Percentiles rank a stretch among this genome's conserved stretches.
Evolutionary conservation across 2,329 filamentous ascomycete species (phyloP).

Genomic region (Exophiala lecanii-corni): DNA sequence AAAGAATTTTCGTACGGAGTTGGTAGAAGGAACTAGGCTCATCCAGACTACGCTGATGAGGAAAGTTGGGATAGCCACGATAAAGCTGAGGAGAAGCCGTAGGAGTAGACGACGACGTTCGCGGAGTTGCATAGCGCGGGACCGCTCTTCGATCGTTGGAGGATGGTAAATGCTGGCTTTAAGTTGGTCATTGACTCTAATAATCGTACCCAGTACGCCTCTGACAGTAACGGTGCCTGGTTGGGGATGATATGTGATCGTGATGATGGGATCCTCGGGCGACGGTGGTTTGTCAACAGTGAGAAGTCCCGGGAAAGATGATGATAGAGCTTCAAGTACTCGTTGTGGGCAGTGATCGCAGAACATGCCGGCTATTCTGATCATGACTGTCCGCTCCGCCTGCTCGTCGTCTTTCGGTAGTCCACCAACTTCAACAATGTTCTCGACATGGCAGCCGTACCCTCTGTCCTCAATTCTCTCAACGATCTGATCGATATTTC

Average conservation of each 20-base stretch:
- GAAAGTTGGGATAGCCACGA: slow-evolving; percentile 73
- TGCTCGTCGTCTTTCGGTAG: slow-evolving; percentile 3
- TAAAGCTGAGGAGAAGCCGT: slow-evolving; percentile 63
- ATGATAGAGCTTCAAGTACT: slow-evolving; percentile 32
- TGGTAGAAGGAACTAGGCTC: slow-evolving; percentile 62
- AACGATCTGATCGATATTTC: slow-evolving; percentile 43
- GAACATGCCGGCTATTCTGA: slow-evolving; percentile 66
- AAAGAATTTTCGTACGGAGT: slow-evolving; percentile 58
- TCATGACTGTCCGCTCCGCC: slow-evolving; percentile 43
- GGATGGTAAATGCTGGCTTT: slow-evolving; percentile 69
- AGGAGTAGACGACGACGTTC: slow-evolving; percentile 65
- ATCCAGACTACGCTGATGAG: slow-evolving; percentile 85
- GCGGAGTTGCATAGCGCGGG: slow-evolving; percentile 63
- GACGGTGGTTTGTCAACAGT: slow-evolving; percentile 53
- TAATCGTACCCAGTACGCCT: slow-evolving; percentile 64
- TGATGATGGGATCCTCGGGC: slow-evolving; percentile 61
- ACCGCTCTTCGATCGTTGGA: slow-evolving; percentile 75
- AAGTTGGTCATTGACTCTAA: slow-evolving; percentile 61
- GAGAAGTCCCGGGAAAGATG: slow-evolving; percentile 47
- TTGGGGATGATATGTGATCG: slow-evolving; percentile 63
- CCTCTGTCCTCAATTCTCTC: slow-evolving; percentile 45
- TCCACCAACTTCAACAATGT: slow-evolving; percentile 2
- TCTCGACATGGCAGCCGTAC: slow-evolving; percentile 1
- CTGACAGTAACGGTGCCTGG: slow-evolving; percentile 72
- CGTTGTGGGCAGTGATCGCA: slow-evolving; percentile 65